Evolutionary conservation across 2,329 filamentous ascomycete species (phyloP).

Genomic region (Aspergillus chevalieri): DNA sequence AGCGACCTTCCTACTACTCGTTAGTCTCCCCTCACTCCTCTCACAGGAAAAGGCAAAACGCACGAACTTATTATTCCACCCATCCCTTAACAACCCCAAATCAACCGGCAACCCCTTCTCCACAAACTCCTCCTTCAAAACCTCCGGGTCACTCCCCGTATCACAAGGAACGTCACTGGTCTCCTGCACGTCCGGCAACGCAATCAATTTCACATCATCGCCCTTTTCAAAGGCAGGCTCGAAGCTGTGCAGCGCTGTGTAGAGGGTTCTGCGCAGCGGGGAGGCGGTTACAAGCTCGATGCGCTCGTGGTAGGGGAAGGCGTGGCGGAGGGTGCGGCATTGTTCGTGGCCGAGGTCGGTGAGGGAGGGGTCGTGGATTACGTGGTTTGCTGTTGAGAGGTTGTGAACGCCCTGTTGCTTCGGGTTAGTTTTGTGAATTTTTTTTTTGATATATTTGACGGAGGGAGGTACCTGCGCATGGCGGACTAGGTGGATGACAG

Average conservation of each 20-base stretch:
- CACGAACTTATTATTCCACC: conserved; percentile 65
- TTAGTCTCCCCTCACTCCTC: not conserved
- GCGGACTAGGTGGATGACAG: conserved; percentile 40
- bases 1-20: conserved; percentile 32
- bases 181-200: conserved; percentile 73
- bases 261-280: conserved; percentile 72
- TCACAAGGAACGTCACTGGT: conserved; percentile 70
- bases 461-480: conserved; percentile 37
- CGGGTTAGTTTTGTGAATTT: not conserved
- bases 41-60: not conserved
- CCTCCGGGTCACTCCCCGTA: conserved; percentile 55
- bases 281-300: conserved; percentile 70
- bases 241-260: conserved; percentile 69
- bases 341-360: conserved; percentile 71
- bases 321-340: conserved; percentile 56
- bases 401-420: conserved; percentile 70
- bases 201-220: conserved; percentile 50
- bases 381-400: conserved; percentile 61
- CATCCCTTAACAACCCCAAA: conserved; percentile 53
- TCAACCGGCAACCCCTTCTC: conserved; percentile 55
- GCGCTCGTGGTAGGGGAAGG: conserved; percentile 59
- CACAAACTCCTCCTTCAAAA: conserved; percentile 55
- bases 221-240: conserved; percentile 46
- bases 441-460: not conserved
- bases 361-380: conserved; percentile 69